Evolutionary conservation across 441 rosid species (phyloP), one percentile per base, ranked within the genome.

Genomic region (Pelargonium myrrhifolium): DNA sequence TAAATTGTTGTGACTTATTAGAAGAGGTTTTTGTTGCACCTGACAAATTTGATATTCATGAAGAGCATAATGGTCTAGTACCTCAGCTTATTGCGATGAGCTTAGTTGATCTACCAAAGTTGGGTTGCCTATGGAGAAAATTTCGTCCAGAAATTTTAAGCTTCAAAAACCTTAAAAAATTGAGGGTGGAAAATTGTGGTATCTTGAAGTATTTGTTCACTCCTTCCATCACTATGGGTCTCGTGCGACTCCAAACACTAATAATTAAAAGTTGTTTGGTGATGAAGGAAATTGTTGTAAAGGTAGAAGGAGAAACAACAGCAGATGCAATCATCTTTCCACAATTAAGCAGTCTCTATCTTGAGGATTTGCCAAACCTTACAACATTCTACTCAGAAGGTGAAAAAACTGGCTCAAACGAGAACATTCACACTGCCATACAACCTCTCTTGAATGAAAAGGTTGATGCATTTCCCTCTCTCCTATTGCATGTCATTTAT

Each of bases 201-300:
- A 4, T 3, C 22, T 59, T 59, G 26, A 21, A 20, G 12, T 4
- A 59, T 20, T 9, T 59, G 22, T 28, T 28, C 31, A 28, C 31
- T 59, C 21, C 9, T 59, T 43, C 49, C 26, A 9, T 20, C 12
- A 1, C 26, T 24, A 59, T 4, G 1, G 62, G 62, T 3, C 14
- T 59, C 20, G 31, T 11, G 9, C 12, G 21, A n/a, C 4, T 18
- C 26, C 6, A 20, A 24, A 8, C 62, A 59, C 62, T 59, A 59
- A 6, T 1, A 59, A 9, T 59, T 4, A 4, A 8, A 28, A 28
- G 31, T 28, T 28, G 31, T 28, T 3, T 28, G 31, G 3, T 28
- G 31, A 28, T 28, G 60, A 67, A 74, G 40, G 62, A 70, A 55
- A 24, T 75, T 22, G 47, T 70, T 0, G 20, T 14, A 5, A 26